Base-by-base conservation (phyloP, 2,329 filamentous ascomycete genomes). In the Paradendryphiella salina region DNA sequence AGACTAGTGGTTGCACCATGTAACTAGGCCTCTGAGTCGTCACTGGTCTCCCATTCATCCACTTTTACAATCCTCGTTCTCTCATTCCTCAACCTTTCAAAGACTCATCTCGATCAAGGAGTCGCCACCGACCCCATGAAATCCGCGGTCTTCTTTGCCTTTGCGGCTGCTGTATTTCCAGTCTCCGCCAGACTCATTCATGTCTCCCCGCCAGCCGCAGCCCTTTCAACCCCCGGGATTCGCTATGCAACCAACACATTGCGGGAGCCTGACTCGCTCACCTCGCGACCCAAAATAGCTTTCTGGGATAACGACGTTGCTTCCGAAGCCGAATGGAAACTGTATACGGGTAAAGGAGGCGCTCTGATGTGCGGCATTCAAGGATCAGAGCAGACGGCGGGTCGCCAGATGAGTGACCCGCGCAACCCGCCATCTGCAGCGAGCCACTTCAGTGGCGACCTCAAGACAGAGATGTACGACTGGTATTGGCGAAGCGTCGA, bases 401-500 rank as follows among this genome's bases (percentile, higher is more conserved):
- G 60, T 10, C 13, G 32, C 6, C 50, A 37, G 8, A 28, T 61
- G 1, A 31, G 42, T 23, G 60, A 63, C 39, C 52, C 38, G 11
- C 52, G 52, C 32, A 50, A 38, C 3, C 60, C 55, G 1, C 55
- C 60, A 1, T 64, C 61, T 5, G 55, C 56, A 2, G 45, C 52
- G 5, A 64, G 59, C 18, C 33, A 15, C 1, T 65, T 59, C 57
- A 50, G 39, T 7, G 56, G 54, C 13, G 53, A 62, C 23, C 52
- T 61, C 15, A 43, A 39, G 26, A 26, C 45, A 1, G 52, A 56
- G 13, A 38, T 63, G 7, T n/a, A 32, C 1, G 44, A 26, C 3
- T 65, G 62, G 62, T 51, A 57, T 18, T 66, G 62, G 59, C 46
- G 32, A 6, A 38, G 46, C 7, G 15, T 47, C 9, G 20, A 33